Evolutionary conservation across 179 eudicot genomes (phyloP).

Genomic region (Drosera spatulata): DNA sequence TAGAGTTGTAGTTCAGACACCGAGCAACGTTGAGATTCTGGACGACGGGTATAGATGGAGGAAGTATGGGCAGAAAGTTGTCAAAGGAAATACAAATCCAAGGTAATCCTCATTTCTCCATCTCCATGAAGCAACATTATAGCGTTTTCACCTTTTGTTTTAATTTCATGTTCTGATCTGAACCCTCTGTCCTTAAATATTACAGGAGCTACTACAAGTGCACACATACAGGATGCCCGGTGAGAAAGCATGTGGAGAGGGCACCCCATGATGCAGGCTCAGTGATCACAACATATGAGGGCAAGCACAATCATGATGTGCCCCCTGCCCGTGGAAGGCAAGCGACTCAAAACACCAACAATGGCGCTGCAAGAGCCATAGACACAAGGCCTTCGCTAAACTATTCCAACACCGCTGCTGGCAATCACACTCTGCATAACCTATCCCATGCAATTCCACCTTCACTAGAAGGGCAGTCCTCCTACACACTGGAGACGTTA

Average conservation of each 20-base stretch:
- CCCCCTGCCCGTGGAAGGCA: conserved; percentile 65
- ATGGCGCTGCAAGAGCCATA: neutral
- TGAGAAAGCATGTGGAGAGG: conserved; percentile 72
- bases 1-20: conserved; percentile 75
- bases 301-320: conserved; percentile 80
- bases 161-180: too few relatives aligned
- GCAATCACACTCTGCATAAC: conserved; percentile 6
- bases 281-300: conserved; percentile 75
- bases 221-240: conserved; percentile 51
- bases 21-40: conserved; percentile 79
- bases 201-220: conserved; percentile 84
- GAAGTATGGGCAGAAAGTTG: conserved; percentile 84
- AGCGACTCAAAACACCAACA: conserved; percentile 4
- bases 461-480: conserved; percentile 19
- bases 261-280: conserved; percentile 56
- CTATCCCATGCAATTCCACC: conserved; percentile 17
- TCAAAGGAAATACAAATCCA: conserved; percentile 85
- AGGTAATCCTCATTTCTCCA: conserved; percentile 27
- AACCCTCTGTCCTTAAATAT: neutral
- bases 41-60: conserved; percentile 93
- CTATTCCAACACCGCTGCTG: conserved; percentile 9
- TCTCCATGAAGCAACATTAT: too few relatives aligned
- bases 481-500: conserved; percentile 40
- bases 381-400: conserved; percentile 38
- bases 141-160: too few relatives aligned